A percentile compares a stretch with the other conserved stretches of the same genome.
These are phyloP conservation scores for Paecilomyces niveus DNA, from an alignment of 2,329 filamentous ascomycete species.

Conservation along the genomic window DNA sequence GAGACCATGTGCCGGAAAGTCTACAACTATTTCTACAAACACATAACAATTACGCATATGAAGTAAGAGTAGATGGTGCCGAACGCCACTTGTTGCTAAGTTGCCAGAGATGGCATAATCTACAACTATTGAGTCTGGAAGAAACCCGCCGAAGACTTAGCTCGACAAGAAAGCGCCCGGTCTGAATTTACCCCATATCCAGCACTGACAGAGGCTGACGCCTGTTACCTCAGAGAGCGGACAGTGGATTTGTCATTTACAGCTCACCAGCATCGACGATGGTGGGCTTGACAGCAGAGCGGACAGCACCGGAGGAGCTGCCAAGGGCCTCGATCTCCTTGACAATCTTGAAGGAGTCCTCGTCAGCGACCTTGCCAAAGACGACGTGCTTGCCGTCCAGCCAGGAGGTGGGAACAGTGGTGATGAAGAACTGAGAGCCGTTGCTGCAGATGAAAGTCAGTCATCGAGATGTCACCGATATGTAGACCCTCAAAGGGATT, in stretches of 20 bases:
- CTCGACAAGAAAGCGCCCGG: neutral
- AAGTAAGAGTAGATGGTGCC: neutral
- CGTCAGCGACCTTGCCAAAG: constrained; percentile 57
- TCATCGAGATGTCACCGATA: neutral
- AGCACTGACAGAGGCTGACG: neutral
- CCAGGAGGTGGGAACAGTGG: constrained; percentile 60
- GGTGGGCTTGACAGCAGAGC: constrained; percentile 48
- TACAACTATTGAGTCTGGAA: neutral
- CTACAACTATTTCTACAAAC: neutral
- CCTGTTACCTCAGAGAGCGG: neutral
- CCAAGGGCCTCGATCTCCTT: constrained; percentile 55
- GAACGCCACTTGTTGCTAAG: neutral
- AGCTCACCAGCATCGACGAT: constrained; percentile 46
- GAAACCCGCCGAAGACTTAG: neutral
- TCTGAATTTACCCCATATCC: neutral
- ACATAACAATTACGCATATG: neutral
- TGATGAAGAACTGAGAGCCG: constrained; percentile 68
- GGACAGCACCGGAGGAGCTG: constrained; percentile 44
- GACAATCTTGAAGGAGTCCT: constrained; percentile 48
- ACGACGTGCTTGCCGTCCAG: constrained; percentile 64
- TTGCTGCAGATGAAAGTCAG: constrained; percentile 41
- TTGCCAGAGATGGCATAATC: neutral
- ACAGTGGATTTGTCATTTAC: constrained; percentile 22
- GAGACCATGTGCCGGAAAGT: neutral
- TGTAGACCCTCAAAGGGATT: neutral